Percentiles rank a stretch among this genome's conserved stretches.
Evolutionary conservation across 225 moss, liverwort and hornwort species (phyloP).

Genomic region (Bryoerythrophyllum caledonicum): DNA sequence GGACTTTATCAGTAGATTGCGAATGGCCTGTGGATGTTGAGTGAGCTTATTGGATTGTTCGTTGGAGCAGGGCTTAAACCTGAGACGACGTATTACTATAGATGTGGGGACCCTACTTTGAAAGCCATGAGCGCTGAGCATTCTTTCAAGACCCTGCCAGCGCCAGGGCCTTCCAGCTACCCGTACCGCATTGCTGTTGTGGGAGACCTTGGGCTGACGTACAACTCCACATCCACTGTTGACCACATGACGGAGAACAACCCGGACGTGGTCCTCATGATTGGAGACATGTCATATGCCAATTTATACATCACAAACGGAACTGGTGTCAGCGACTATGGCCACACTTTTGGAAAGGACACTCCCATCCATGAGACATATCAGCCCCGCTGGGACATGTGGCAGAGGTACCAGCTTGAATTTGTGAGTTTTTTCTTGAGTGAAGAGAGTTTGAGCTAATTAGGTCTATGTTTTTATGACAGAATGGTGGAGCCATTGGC

Average conservation of each 20-base stretch:
- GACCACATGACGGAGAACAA: constrained; percentile 71
- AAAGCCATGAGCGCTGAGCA: constrained; percentile 71
- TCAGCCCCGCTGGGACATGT: constrained; percentile 97
- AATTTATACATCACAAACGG: constrained; percentile 93
- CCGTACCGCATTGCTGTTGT: constrained; percentile 74
- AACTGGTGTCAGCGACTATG: constrained; percentile 64
- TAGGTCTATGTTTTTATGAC: constrained; percentile 13
- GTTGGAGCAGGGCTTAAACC: constrained; percentile 59
- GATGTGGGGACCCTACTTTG: constrained; percentile 78
- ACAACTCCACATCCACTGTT: constrained; percentile 90
- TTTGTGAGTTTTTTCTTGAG: neutral
- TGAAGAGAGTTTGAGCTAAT: neutral
- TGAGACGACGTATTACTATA: constrained; percentile 71
- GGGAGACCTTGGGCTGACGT: constrained; percentile 86
- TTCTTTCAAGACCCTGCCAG: constrained; percentile 71
- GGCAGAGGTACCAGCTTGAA: constrained; percentile 65
- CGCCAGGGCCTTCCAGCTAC: constrained; percentile 65
- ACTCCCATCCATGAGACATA: constrained; percentile 94
- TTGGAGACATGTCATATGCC: constrained; percentile 87
- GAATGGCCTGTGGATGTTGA: neutral
- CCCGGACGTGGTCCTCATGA: constrained; percentile 78
- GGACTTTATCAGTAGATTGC: neutral
- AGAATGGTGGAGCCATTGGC: constrained; percentile 89
- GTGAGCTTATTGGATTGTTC: constrained; percentile 10
- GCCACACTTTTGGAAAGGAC: constrained; percentile 49